A percentile compares a stretch with the other conserved stretches of the same genome.
Evolutionary conservation across 108 stramenopile species (phyloP).

Genomic region (Pseudonitzschia delicatissima): DNA sequence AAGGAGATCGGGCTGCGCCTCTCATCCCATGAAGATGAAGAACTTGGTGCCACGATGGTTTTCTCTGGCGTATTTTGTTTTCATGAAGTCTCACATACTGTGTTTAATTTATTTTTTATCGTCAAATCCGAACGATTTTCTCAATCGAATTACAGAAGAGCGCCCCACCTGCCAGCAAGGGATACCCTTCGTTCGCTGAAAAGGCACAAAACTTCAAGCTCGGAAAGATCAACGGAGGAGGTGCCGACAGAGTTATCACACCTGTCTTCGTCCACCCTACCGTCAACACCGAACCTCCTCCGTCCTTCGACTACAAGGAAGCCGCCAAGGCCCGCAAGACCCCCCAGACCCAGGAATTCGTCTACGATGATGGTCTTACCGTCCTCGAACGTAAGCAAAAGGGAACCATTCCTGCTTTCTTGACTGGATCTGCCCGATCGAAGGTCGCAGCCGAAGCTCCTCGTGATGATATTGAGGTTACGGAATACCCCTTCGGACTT

Average conservation of each 20-base stretch:
- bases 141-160: background rate
- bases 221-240: slow-evolving; percentile 30
- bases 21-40: no score
- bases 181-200: slow-evolving; percentile 44
- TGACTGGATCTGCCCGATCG: slow-evolving; percentile 57
- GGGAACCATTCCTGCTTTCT: slow-evolving; percentile 38
- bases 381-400: slow-evolving; percentile 56
- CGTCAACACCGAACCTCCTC: slow-evolving; percentile 33
- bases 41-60: no score
- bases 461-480: slow-evolving; percentile 43
- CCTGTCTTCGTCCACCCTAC: slow-evolving; percentile 28
- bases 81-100: no score
- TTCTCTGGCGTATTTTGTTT: no score
- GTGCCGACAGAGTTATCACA: slow-evolving; percentile 28
- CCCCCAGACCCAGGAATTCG: slow-evolving; percentile 25
- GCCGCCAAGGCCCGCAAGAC: slow-evolving; percentile 35
- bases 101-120: no score
- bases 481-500: slow-evolving; percentile 35
- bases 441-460: slow-evolving; percentile 36
- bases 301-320: slow-evolving; percentile 38
- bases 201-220: slow-evolving; percentile 26
- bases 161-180: slow-evolving; percentile 39
- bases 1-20: no score
- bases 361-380: slow-evolving; percentile 58
- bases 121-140: background rate